Evolutionary conservation across 1,284 basidiomycete genomes (phyloP).

Genomic region (Farysia itapuensis): DNA sequence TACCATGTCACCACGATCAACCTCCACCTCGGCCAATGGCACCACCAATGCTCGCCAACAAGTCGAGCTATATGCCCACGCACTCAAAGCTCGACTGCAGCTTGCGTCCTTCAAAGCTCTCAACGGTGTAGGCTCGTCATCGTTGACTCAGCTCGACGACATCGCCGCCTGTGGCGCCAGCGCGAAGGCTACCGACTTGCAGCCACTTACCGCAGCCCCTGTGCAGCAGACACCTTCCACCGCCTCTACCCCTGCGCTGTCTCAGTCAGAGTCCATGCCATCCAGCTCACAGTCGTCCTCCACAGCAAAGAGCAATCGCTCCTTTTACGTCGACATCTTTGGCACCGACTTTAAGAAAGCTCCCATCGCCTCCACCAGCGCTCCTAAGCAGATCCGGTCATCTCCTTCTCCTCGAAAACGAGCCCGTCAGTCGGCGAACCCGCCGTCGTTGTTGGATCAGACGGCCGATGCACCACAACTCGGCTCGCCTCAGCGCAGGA

Average conservation of each 20-base stretch:
- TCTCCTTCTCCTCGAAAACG: neutral
- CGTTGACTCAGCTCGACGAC: slow-evolving; percentile 14
- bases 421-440: neutral
- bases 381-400: slow-evolving; percentile 1
- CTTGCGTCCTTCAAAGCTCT: slow-evolving; percentile 34
- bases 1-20: neutral
- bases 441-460: slow-evolving; percentile 17
- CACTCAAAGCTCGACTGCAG: slow-evolving; percentile 30
- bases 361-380: neutral
- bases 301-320: slow-evolving; percentile 12
- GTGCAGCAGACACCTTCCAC: neutral
- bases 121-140: slow-evolving; percentile 19
- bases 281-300: slow-evolving; percentile 17
- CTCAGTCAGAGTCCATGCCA: slow-evolving; percentile 17
- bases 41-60: slow-evolving; percentile 9
- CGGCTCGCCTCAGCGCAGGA: slow-evolving; percentile 35
- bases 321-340: slow-evolving; percentile 36
- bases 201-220: neutral
- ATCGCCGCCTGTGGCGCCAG: neutral
- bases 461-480: slow-evolving; percentile 37
- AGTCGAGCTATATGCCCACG: slow-evolving; percentile 35
- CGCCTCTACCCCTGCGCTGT: slow-evolving; percentile 17
- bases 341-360: slow-evolving; percentile 17
- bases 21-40: neutral
- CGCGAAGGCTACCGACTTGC: neutral